These are phyloP conservation scores for Cutaneotrichosporon daszewskae DNA, from an alignment of 1,284 basidiomycete genomes.

Conservation along the genomic window DNA sequence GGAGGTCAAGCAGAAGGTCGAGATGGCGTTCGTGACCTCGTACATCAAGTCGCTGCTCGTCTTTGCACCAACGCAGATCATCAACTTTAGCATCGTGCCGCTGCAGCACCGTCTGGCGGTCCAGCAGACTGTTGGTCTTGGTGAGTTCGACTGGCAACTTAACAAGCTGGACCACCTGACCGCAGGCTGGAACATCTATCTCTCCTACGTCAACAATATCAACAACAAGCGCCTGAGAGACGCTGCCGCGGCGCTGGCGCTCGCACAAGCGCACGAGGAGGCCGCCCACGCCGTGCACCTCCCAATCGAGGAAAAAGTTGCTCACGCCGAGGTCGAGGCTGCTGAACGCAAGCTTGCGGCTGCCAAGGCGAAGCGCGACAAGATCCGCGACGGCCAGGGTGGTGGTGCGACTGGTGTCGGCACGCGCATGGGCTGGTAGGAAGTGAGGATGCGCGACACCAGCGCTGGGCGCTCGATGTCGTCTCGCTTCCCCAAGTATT, in stretches of 20 bases:
- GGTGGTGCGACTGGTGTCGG: slow-evolving; percentile 32
- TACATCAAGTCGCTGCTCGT: slow-evolving; percentile 51
- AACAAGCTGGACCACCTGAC: too few relatives aligned
- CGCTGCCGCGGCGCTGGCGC: slow-evolving; percentile 16
- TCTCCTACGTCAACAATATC: slow-evolving; percentile 37
- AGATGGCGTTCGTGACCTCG: slow-evolving; percentile 34
- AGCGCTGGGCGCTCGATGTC: too few relatives aligned
- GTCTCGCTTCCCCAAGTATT: too few relatives aligned
- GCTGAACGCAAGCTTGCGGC: slow-evolving; percentile 20
- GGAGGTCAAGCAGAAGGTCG: slow-evolving; percentile 38
- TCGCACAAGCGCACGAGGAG: slow-evolving; percentile 21
- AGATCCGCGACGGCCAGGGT: slow-evolving; percentile 24
- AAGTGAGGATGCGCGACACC: too few relatives aligned
- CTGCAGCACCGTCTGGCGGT: slow-evolving; percentile 71
- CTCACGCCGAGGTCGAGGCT: slow-evolving; percentile 13
- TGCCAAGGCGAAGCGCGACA: slow-evolving; percentile 18
- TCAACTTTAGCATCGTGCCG: slow-evolving; percentile 76
- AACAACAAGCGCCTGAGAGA: slow-evolving; percentile 30
- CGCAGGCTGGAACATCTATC: slow-evolving; percentile 56
- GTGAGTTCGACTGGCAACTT: slow-evolving; percentile 42
- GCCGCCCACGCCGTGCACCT: slow-evolving; percentile 6
- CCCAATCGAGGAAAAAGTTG: neutral
- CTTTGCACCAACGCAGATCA: slow-evolving; percentile 69
- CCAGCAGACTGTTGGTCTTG: slow-evolving; percentile 70
- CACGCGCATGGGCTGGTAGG: slow-evolving; percentile 32